Conservation (phyloP, 1,139 yeast genomes). For the Geotrichum reessii region DNA sequence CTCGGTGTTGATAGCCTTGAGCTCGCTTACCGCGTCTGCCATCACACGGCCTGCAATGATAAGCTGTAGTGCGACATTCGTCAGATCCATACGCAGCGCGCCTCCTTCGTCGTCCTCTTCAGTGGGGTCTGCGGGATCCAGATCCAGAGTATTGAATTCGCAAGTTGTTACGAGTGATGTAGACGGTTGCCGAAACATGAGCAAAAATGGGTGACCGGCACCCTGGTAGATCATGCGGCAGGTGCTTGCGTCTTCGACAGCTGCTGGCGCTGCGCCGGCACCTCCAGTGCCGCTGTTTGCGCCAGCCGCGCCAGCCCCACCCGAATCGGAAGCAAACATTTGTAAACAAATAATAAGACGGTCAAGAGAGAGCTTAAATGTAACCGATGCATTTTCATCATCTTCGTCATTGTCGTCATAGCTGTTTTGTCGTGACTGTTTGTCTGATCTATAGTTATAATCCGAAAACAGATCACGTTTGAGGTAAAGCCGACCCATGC, state of each 20-base stretch:
- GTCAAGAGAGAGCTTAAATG: conserved; percentile 26
- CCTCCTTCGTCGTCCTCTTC: conserved; percentile 8
- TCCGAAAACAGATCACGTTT: conserved; percentile 24
- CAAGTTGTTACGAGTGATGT: conserved; percentile 58
- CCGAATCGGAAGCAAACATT: conserved; percentile 24
- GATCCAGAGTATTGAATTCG: conserved; percentile 54
- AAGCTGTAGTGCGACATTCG: conserved; percentile 56
- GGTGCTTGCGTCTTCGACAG: conserved; percentile 16
- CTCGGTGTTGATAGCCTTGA: conserved; percentile 58
- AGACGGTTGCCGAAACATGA: conserved; percentile 62
- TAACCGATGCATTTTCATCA: conserved; percentile 7
- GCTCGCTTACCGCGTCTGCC: conserved; percentile 58
- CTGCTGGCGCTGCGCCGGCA: background rate
- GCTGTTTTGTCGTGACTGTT: conserved; percentile 1
- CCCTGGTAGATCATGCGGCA: conserved; percentile 44
- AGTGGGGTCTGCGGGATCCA: conserved; percentile 17
- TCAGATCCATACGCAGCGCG: conserved; percentile 36
- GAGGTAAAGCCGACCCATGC: conserved; percentile 30
- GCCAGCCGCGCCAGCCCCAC: background rate
- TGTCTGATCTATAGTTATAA: background rate
- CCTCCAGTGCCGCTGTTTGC: background rate
- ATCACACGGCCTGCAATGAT: conserved; percentile 63
- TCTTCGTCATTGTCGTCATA: conserved; percentile 22
- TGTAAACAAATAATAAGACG: conserved; percentile 30
- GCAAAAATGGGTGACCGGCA: conserved; percentile 57